Evolutionary conservation across 805 yeast genomes (phyloP), one percentile per base, ranked within the genome.

Genomic region (Pichia membranifaciens): DNA sequence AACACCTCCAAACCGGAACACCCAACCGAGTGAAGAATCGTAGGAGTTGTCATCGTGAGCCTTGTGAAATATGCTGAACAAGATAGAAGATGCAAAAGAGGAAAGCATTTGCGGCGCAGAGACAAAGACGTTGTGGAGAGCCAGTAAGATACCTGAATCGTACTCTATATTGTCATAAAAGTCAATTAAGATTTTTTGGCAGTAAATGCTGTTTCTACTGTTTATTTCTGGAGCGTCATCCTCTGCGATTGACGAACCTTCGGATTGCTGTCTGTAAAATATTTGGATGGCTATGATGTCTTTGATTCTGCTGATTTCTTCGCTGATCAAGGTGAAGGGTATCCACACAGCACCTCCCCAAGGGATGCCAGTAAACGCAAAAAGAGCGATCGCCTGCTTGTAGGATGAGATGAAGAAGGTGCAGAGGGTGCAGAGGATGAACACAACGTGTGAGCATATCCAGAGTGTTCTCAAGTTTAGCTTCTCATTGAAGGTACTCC

Each of bases 301-400:
- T 51, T 73, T 75, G 28, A 77, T 73, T 45, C 80, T 61, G 28
- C 79, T 68, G 16, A 76, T 67, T 51, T 78, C 82, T 54, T 78
- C 81, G 31, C 82, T 75, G 10, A 81, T 78, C 34, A 81, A 56
- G 1, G 79, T 79, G 59, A 79, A 81, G 6, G 86, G 86, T 2
- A 81, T 79, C 86, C 86, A 81, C 16, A 78, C 68, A 0, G 84
- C 81, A 49, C 70, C 70, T 1, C 85, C 84, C 86, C 86, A 81
- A 0, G 84, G 74, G 18, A 80, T 64, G 3, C 86, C 86, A 38
- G 79, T 58, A 15, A 79, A 54, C 0, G 71, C 79, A 53, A 80
- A 75, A 58, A 80, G 58, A 0, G 65, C 52, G 8, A 78, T 71
- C 0, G 81, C 84, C 12, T 59, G 64, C 0, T 45, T 45, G 6